A percentile compares a stretch with the other conserved stretches of the same genome.
phyloP scores from a whole-genome alignment of 208 protist genomes.

The Leishmania tarentolae region DNA sequence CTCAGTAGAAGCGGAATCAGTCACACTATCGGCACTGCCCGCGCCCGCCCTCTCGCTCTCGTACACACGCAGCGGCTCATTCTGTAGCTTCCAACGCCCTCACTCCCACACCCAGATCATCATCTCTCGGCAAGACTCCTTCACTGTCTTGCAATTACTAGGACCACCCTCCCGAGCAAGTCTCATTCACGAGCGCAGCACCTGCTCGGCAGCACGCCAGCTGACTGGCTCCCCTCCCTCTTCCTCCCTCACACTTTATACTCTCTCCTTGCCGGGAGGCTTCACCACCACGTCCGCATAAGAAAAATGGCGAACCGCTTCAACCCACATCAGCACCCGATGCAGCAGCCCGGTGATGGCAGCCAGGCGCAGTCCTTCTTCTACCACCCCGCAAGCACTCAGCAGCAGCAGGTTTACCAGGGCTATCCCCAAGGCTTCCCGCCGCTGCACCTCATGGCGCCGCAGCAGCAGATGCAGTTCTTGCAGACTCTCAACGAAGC shows the following conservation, averaged over 20 bases:
- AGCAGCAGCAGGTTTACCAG: constrained; percentile 35
- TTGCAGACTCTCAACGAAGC: constrained; percentile 26
- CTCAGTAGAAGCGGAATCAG: background rate
- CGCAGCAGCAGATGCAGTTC: constrained; percentile 14
- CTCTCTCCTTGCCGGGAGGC: background rate
- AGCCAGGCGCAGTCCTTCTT: constrained; percentile 23
- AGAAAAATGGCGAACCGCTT: constrained; percentile 17
- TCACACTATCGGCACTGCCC: background rate
- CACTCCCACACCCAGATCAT: background rate
- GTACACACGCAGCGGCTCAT: background rate
- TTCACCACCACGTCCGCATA: background rate
- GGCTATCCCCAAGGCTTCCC: constrained; percentile 17
- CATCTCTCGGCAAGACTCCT: background rate
- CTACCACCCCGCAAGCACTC: constrained; percentile 28
- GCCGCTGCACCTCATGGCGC: constrained; percentile 8
- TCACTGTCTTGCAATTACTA: background rate
- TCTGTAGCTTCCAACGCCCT: background rate
- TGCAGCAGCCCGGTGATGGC: constrained; percentile 25
- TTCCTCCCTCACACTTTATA: background rate
- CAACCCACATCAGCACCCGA: constrained; percentile 13
- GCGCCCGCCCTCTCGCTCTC: background rate
- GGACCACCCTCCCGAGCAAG: background rate
- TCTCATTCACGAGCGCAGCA: background rate
- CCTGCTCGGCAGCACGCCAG: background rate
- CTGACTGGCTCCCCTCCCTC: background rate